Base-by-base conservation (phyloP, 176 grass and related monocot genomes). In the Areca catechu region DNA sequence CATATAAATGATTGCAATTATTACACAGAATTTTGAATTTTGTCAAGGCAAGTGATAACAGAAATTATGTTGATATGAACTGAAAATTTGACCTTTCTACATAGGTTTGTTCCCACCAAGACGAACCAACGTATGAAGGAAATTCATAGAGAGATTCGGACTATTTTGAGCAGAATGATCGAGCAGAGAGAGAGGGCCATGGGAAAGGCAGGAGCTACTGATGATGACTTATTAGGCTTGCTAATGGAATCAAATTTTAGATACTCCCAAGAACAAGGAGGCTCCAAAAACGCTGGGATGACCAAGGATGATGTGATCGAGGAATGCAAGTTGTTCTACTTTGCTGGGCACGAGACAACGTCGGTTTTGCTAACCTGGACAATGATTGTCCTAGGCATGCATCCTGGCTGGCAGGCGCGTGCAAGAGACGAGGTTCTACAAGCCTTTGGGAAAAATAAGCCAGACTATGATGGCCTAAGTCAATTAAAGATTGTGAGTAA, bases 241-340 rank as follows among this genome's bases (percentile, higher is more conserved):
- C 62, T 94, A 47, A 34, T 94, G 60, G 67, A 88, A 54, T 76
- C 77, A 0, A 93, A 80, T 65, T 73, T 50, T 21, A 50, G 24
- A 16, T 49, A 50, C 3, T 25, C 16, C 15, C 47, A 25, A n/a
- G 62, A 50, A 50, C 15, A 25, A 7, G 47, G 62, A 49, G 24
- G 50, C 34, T 37, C 1, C 19, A 63, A 50, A 20, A 17, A 50
- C 17, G 6, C 47, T 24, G 62, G 62, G 20, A 19, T 64, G 20
- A 64, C 62, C 5, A 51, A 22, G 3, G 62, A 64, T 20, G 47
- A 51, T n/a, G 75, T 95, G 60, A 61, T 88, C 0, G 80, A 88
- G 72, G 89, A 95, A 72, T 88, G 89, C 71, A 95, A 94, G 67
- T 60, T 88, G 16, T 94, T 95, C 68, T 95, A 88, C 70, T 73